Evolutionary conservation across 352 stramenopile species (phyloP), one percentile per base, ranked within the genome.

Genomic region (Pythium chondricola): DNA sequence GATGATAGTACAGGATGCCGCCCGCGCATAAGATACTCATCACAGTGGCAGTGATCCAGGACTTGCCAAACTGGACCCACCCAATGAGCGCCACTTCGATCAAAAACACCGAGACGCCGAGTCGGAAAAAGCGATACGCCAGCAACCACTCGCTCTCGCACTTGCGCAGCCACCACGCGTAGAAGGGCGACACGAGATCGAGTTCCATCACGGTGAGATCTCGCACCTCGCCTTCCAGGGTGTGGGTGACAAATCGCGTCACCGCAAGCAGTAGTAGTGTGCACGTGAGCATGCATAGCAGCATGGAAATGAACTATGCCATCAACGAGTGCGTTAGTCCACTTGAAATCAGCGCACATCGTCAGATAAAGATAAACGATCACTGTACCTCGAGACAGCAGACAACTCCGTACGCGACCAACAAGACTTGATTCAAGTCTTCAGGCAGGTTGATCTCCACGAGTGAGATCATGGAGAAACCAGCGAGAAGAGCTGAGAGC

Each of bases 111-210:
- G 72, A 83, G 29, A 69, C 49, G 20, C 76, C 72, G 20, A 61
- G 44, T 8, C 72, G 61, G 57, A 93, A 93, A 24, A 90, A 59
- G 20, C 69, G 60, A 47, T 85, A 89, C 14, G 81, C 74, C 3
- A 87, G 49, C 21, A 84, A 48, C 78, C 78, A 93, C 52, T 93
- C 78, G 32, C 61, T 66, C 55, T 88, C 78, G 51, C 81, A 90
- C 46, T 74, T 76, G 40, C 51, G 42, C 18, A 77, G 47, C 81
- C 81, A 92, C 74, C 76, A 92, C 5, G 63, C 48, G 25, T 68
- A 69, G 42, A 90, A 88, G 0, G 81, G 81, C 3, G 81, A 93
- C 7, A 74, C 65, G 9, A 72, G 55, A 45, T 90, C 81, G 36
- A 93, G 63, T 41, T 88, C 73, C 0, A 65, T 40, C 24, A 73